Evolutionary conservation across 1,284 basidiomycete genomes (phyloP), one percentile per base, ranked within the genome.

Genomic region (Inonotus obliquus): DNA sequence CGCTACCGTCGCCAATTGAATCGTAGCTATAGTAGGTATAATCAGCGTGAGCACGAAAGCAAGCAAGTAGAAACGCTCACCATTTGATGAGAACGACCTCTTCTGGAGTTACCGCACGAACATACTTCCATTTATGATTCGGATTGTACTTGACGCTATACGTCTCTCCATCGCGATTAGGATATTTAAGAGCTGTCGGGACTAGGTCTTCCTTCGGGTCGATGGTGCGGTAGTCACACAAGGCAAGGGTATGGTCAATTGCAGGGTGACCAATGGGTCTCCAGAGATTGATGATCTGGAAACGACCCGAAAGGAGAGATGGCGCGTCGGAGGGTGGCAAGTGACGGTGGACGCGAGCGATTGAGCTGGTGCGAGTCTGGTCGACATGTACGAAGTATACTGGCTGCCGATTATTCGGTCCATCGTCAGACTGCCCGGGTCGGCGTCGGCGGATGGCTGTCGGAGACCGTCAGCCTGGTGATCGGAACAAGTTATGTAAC

Each of bases 61-160:
- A 13, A 14, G 25, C 6, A 27, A 4, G 17, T 2, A n/a, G n/a
- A n/a, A n/a, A 27, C 35, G 27, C 83, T 57, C 63, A 88, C 84
- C 86, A 88, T 73, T 89, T 89, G 69, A 89, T 83, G 35, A 89
- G 69, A 37, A 86, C 80, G 45, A 81, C 69, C 70, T 90, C 86
- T 29, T 87, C 82, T 0, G 86, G 82, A 11, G 73, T 77, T 79
- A 88, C 79, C 1, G 82, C 85, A 45, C 75, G 72, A 56, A 86
- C 63, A 70, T 88, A 89, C 70, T 84, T 85, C 86, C 86, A 90
- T 67, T 73, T 74, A 64, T 89, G 84, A 32, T 75, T 71, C 1
- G 78, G 73, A 69, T 79, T 84, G 67, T 75, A 79, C 69, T 74
- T 76, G 38, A 90, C 81, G 27, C 76, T 73, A 62, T 79, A 76